A percentile compares a stretch with the other conserved stretches of the same genome.
Evolutionary conservation across 805 yeast genomes (phyloP).

Genomic region (Ogataea ramenticola): DNA sequence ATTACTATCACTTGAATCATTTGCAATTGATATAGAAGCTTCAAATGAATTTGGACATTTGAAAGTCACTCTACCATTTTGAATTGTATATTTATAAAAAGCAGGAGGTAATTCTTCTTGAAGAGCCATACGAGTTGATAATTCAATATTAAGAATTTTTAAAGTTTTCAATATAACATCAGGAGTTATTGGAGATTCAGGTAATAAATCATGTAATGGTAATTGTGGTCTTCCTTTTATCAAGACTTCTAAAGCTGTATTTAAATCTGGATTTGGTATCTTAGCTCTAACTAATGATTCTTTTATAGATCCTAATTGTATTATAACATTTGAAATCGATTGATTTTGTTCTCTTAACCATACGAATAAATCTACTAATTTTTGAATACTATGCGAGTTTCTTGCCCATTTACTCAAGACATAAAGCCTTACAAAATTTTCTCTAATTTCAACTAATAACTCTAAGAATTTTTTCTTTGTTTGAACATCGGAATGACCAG

Average conservation of each 20-base stretch:
- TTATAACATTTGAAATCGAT: constrained; percentile 55
- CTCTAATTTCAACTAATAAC: constrained; percentile 63
- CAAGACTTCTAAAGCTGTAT: constrained; percentile 82
- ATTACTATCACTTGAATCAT: constrained; percentile 38
- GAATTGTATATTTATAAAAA: constrained; percentile 55
- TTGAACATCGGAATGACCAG: constrained; percentile 44
- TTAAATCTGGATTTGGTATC: constrained; percentile 83
- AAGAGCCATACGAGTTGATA: constrained; percentile 70
- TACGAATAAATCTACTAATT: constrained; percentile 76
- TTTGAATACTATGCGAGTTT: constrained; percentile 61
- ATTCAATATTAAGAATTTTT: constrained; percentile 59
- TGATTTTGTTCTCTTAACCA: constrained; percentile 79
- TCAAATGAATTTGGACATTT: constrained; percentile 59
- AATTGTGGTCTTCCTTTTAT: constrained; percentile 70
- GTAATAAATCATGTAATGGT: constrained; percentile 54
- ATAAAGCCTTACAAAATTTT: constrained; percentile 76
- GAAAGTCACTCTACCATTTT: constrained; percentile 71
- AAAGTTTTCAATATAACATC: constrained; percentile 53
- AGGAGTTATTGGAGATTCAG: constrained; percentile 42
- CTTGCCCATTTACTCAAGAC: constrained; percentile 88
- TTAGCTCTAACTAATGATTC: constrained; percentile 80
- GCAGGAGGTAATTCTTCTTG: constrained; percentile 55
- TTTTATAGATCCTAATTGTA: constrained; percentile 62
- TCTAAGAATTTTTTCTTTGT: constrained; percentile 67
- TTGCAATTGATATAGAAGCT: constrained; percentile 71